phyloP scores from a whole-genome alignment of 2,329 filamentous ascomycete genomes.

The Talaromyces islandicus region DNA sequence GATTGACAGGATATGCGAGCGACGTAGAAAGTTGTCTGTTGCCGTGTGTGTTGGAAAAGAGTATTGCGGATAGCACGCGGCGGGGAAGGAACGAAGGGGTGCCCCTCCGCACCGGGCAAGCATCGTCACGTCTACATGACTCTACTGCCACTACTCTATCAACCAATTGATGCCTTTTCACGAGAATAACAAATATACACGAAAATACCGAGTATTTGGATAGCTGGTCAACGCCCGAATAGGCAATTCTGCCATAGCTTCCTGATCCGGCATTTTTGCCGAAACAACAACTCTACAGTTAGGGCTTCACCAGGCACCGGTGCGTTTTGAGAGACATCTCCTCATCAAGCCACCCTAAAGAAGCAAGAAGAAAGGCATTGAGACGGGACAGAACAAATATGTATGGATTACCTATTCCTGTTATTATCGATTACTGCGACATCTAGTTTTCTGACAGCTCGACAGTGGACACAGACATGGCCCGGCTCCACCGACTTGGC shows the following conservation, averaged over 20 bases:
- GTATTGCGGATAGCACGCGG: neutral
- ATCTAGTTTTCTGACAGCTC: neutral
- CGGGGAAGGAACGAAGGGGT: neutral
- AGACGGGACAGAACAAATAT: neutral
- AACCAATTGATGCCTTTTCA: neutral
- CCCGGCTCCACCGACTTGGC: neutral
- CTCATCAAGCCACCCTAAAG: neutral
- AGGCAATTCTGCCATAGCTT: neutral
- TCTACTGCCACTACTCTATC: neutral
- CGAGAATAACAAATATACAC: neutral
- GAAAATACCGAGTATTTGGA: neutral
- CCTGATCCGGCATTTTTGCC: neutral
- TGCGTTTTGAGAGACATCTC: neutral
- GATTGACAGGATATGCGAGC: neutral
- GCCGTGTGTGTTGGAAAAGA: neutral
- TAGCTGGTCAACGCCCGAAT: neutral
- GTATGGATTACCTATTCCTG: neutral
- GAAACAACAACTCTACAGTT: neutral
- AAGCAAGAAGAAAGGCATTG: neutral
- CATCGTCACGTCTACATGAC: neutral
- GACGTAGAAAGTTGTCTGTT: neutral
- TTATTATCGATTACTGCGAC: neutral
- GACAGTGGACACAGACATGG: neutral
- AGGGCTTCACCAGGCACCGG: neutral
- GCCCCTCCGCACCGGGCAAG: neutral